Evolutionary conservation across 805 yeast genomes (phyloP).

Genomic region (Saccharomycopsis babjevae): DNA sequence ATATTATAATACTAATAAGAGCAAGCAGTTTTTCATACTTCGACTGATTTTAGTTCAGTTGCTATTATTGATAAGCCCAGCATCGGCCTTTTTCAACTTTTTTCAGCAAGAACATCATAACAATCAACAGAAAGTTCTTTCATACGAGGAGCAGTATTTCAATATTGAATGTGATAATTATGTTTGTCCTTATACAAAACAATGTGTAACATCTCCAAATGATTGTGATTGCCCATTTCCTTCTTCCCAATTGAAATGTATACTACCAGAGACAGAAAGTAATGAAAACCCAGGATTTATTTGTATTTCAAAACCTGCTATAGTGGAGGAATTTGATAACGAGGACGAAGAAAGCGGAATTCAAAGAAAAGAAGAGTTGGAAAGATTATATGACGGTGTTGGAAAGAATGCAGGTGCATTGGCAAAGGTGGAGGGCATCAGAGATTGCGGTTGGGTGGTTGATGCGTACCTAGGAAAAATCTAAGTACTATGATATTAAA

Average conservation of each 20-base stretch:
- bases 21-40: neutral
- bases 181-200: constrained; percentile 74
- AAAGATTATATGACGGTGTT: constrained; percentile 33
- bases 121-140: constrained; percentile 25
- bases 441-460: constrained; percentile 82
- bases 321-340: constrained; percentile 25
- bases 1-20: neutral
- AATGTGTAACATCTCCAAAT: constrained; percentile 57
- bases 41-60: neutral
- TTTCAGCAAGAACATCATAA: constrained; percentile 30
- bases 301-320: constrained; percentile 78
- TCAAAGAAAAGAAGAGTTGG: constrained; percentile 21
- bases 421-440: constrained; percentile 33
- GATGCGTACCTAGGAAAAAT: constrained; percentile 39
- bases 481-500: neutral
- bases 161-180: constrained; percentile 48
- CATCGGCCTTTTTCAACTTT: constrained; percentile 31
- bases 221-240: constrained; percentile 93
- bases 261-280: constrained; percentile 41
- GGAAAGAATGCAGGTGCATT: constrained; percentile 33
- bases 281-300: constrained; percentile 39
- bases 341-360: neutral
- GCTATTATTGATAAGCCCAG: neutral
- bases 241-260: constrained; percentile 72
- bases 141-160: constrained; percentile 29